A percentile compares a stretch with the other conserved stretches of the same genome.
Evolutionary conservation across 179 eudicot species (phyloP).

Genomic region (Kewa caespitosa): DNA sequence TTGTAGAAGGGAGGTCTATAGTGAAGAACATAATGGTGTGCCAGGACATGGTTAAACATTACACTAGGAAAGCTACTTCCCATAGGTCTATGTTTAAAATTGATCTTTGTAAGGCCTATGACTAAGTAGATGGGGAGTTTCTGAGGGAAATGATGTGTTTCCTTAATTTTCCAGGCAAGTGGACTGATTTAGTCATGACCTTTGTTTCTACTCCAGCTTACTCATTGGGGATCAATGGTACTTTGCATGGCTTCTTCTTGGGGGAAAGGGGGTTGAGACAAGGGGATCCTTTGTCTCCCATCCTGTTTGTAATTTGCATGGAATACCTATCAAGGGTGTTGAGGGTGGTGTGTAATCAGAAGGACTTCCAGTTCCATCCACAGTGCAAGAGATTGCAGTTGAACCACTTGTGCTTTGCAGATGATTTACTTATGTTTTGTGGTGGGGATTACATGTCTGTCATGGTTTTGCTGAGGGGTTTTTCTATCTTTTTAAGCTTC

Average conservation of each 20-base stretch:
- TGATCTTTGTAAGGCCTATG: background rate
- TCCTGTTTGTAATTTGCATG: background rate
- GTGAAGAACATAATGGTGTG: background rate
- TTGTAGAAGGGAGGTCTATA: background rate
- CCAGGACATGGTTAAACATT: background rate
- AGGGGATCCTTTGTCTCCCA: background rate
- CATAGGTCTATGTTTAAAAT: background rate
- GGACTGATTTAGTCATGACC: background rate
- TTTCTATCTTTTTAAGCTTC: background rate
- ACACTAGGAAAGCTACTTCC: background rate
- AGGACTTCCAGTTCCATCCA: background rate
- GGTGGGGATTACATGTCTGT: background rate
- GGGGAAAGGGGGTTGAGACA: background rate
- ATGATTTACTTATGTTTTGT: background rate
- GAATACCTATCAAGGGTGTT: background rate
- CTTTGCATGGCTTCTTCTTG: background rate
- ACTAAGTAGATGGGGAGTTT: background rate
- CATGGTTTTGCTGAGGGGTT: background rate
- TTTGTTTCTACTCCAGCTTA: background rate
- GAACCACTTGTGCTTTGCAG: background rate
- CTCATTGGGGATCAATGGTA: background rate
- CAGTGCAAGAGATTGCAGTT: background rate
- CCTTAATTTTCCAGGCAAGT: no score
- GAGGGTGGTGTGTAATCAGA: background rate
- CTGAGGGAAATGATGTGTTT: background rate